Evolutionary conservation across 1,284 basidiomycete genomes (phyloP).

Genomic region (Apiotrichum laibachii): DNA sequence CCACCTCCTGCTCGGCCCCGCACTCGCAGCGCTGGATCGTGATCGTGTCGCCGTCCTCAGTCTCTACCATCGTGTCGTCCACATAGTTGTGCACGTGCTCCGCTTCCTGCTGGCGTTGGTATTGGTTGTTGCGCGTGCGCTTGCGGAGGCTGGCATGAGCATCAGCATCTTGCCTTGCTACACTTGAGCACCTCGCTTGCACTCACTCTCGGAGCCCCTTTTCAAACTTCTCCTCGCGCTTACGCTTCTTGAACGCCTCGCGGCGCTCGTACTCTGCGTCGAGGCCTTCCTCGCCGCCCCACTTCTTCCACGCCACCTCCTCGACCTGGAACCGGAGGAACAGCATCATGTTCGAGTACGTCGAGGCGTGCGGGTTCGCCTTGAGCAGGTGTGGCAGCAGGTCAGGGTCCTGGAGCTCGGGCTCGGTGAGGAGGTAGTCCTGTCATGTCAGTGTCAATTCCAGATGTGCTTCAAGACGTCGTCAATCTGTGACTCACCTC

Average conservation of each 20-base stretch:
- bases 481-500: constrained; percentile 63
- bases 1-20: constrained; percentile 81
- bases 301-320: constrained; percentile 95
- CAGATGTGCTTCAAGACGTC: too few species aligned
- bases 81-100: constrained; percentile 83
- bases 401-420: constrained; percentile 88
- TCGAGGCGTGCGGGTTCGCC: constrained; percentile 94
- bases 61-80: constrained; percentile 56
- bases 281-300: constrained; percentile 88
- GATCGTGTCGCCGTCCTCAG: constrained; percentile 51
- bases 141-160: constrained; percentile 61
- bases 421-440: constrained; percentile 87
- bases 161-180: neutral
- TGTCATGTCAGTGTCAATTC: constrained; percentile 38
- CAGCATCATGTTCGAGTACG: constrained; percentile 99
- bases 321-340: constrained; percentile 93
- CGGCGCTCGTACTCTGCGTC: constrained; percentile 84
- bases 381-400: constrained; percentile 89
- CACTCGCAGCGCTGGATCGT: constrained; percentile 72
- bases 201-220: constrained; percentile 68
- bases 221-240: constrained; percentile 91
- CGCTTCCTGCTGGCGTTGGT: constrained; percentile 79
- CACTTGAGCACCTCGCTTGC: too few species aligned
- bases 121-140: constrained; percentile 81
- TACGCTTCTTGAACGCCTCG: constrained; percentile 77